A percentile compares a stretch with the other conserved stretches of the same genome.
Conservation (phyloP, 495 filamentous ascomycete genomes). For the Neurospora cerealis region DNA sequence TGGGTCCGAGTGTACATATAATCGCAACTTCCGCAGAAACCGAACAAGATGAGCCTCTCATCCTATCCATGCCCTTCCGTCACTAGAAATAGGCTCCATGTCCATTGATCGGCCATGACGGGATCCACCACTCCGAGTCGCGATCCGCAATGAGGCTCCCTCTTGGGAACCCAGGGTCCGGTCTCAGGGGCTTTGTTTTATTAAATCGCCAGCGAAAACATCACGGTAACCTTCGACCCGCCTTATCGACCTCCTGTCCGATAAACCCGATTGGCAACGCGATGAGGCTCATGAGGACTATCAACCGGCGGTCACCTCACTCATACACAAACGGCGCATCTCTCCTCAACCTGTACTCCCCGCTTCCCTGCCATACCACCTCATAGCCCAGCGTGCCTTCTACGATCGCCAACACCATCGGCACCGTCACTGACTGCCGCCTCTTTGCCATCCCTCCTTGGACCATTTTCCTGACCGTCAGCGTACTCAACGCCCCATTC, state of each 20-base stretch:
- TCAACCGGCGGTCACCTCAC: background rate
- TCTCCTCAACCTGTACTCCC: background rate
- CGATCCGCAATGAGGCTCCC: background rate
- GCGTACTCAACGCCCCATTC: background rate
- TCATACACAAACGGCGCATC: background rate
- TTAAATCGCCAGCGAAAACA: background rate
- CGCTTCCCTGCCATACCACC: conserved; percentile 9
- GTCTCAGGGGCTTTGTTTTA: background rate
- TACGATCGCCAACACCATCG: conserved; percentile 27
- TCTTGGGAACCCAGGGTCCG: background rate
- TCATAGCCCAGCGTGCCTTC: conserved; percentile 32
- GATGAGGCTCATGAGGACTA: background rate
- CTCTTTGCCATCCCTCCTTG: background rate
- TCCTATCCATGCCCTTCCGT: background rate
- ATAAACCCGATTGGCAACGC: background rate
- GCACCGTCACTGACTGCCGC: conserved; percentile 13
- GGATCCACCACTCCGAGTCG: background rate
- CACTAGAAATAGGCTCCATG: background rate
- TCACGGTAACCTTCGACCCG: background rate
- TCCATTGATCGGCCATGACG: background rate
- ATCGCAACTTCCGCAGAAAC: background rate
- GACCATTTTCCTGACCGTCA: background rate
- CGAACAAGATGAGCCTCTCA: background rate
- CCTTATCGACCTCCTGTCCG: background rate
- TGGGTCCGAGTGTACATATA: background rate